These are phyloP conservation scores for Penicillium soppii DNA, from an alignment of 495 filamentous ascomycete genomes.

Conservation along the genomic window DNA sequence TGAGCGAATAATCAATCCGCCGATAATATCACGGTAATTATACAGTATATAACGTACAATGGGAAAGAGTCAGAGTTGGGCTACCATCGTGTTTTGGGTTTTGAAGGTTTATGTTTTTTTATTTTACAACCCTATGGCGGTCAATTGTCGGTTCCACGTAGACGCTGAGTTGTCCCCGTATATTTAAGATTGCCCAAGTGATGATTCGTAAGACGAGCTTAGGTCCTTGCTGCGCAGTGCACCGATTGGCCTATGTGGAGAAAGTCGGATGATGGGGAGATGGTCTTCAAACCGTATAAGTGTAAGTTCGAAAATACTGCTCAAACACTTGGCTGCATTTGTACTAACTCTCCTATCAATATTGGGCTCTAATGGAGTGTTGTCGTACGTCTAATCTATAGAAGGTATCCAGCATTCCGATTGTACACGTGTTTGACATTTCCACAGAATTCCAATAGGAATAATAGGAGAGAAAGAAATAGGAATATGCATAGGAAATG, in stretches of 20 bases:
- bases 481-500: too few species aligned
- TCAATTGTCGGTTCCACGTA: not conserved
- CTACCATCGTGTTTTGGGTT: too few species aligned
- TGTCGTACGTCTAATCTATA: not conserved
- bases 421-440: constrained; percentile 14
- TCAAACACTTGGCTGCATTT: not conserved
- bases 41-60: not conserved
- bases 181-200: constrained; percentile 6
- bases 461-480: not conserved
- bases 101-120: not conserved
- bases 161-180: constrained; percentile 3
- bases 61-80: not conserved
- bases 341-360: not conserved
- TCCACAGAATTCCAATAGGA: not conserved
- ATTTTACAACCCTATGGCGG: not conserved
- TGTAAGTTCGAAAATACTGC: not conserved
- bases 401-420: constrained; percentile 13
- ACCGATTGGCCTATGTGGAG: constrained; percentile 23
- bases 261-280: constrained; percentile 4
- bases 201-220: constrained; percentile 16
- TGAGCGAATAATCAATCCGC: not conserved
- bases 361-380: constrained; percentile 2
- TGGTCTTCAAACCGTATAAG: not conserved
- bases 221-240: constrained; percentile 4
- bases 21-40: not conserved